Conservation (phyloP, 2,329 filamentous ascomycete genomes). For the Pseudogymnoascus sp. region DNA sequence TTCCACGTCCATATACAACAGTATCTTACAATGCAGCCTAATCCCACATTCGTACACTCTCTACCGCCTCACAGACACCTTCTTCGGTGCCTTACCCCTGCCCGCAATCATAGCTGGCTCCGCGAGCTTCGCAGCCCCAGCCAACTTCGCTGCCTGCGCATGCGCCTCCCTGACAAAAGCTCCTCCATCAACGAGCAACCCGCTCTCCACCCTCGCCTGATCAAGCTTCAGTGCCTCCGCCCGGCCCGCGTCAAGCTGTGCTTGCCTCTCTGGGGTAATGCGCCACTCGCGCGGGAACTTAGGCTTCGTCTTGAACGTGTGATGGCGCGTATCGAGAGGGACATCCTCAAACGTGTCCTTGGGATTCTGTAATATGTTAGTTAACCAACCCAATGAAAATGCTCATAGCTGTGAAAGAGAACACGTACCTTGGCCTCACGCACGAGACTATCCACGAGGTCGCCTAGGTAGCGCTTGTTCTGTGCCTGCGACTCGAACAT, state of each 20-base stretch:
- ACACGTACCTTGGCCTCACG: slow-evolving; percentile 59
- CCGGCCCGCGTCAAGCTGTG: slow-evolving; percentile 58
- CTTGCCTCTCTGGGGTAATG: slow-evolving; percentile 63
- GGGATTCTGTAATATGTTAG: slow-evolving; percentile 47
- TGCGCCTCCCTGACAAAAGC: slow-evolving; percentile 41
- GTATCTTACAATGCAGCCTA: slow-evolving; percentile 8
- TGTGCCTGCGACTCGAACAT: slow-evolving; percentile 82
- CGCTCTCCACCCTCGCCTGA: slow-evolving; percentile 45
- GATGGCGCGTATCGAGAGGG: slow-evolving; percentile 82
- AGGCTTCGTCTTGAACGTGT: slow-evolving; percentile 60
- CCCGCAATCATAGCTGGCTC: slow-evolving; percentile 27
- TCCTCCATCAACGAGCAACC: slow-evolving; percentile 54
- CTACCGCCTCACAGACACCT: slow-evolving; percentile 24
- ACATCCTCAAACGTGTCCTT: slow-evolving; percentile 82
- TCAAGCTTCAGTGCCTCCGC: slow-evolving; percentile 48
- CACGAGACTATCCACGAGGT: slow-evolving; percentile 68
- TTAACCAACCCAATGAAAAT: background rate
- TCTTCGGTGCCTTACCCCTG: slow-evolving; percentile 21
- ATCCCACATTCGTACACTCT: slow-evolving; percentile 2
- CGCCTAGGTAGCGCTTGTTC: slow-evolving; percentile 91
- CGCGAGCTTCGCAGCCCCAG: slow-evolving; percentile 17
- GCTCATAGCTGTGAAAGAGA: background rate
- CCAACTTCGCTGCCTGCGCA: slow-evolving; percentile 17
- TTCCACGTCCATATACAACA: slow-evolving; percentile 2
- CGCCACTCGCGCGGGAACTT: slow-evolving; percentile 80